Evolutionary conservation across 1,284 basidiomycete species (phyloP).

Genomic region (Trichosporon inkin): DNA sequence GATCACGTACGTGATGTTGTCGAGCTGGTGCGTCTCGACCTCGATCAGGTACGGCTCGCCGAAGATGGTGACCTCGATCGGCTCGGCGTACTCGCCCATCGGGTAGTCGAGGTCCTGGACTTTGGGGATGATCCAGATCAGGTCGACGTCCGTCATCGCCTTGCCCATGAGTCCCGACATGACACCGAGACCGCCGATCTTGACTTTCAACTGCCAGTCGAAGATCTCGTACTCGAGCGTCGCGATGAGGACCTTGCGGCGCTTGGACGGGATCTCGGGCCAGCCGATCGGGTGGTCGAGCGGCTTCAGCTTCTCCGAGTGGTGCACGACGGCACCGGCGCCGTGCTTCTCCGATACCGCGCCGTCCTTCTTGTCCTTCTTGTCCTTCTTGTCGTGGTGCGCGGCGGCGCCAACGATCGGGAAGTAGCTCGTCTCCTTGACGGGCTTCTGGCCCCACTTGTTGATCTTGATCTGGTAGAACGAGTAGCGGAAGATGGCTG

Average conservation of each 20-base stretch:
- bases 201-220: constrained; percentile 94
- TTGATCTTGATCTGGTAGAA: constrained; percentile 94
- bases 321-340: constrained; percentile 23
- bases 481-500: constrained; percentile 83
- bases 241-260: constrained; percentile 80
- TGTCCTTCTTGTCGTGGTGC: constrained; percentile 39
- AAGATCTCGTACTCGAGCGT: constrained; percentile 92
- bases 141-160: constrained; percentile 89
- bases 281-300: constrained; percentile 71
- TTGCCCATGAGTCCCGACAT: constrained; percentile 96
- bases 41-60: constrained; percentile 90
- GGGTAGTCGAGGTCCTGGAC: constrained; percentile 90
- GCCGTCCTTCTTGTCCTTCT: constrained; percentile 47
- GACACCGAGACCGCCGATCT: constrained; percentile 92
- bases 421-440: constrained; percentile 51
- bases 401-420: constrained; percentile 61
- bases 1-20: constrained; percentile 89
- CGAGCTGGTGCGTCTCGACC: constrained; percentile 81
- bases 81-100: constrained; percentile 79
- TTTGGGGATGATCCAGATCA: constrained; percentile 88
- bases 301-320: constrained; percentile 56
- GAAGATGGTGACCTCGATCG: constrained; percentile 91
- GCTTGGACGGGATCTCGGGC: constrained; percentile 84
- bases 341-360: constrained; percentile 40
- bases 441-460: constrained; percentile 73